Percentiles rank a stretch among this genome's conserved stretches.
These are phyloP conservation scores for Torrubiella hemipterigena DNA, from an alignment of 2,329 filamentous ascomycete species.

Conservation along the genomic window DNA sequence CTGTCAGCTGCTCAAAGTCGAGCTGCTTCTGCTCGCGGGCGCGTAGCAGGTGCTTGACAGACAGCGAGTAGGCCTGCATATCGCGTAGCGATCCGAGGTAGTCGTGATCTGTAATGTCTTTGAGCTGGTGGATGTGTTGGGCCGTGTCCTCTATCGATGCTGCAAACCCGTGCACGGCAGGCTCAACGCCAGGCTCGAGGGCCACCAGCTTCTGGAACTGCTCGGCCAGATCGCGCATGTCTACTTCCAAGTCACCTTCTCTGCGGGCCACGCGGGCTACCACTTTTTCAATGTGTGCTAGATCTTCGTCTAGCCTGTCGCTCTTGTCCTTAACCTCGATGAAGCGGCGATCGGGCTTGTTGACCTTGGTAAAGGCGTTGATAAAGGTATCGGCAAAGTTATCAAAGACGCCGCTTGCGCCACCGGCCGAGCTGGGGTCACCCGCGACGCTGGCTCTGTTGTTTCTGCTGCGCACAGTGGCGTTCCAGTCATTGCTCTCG, in stretches of 20 bases:
- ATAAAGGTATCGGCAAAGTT: slow-evolving; percentile 93
- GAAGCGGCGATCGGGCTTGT: slow-evolving; percentile 90
- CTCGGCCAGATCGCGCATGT: slow-evolving; percentile 80
- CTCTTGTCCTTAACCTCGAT: slow-evolving; percentile 87
- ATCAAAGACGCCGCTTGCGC: slow-evolving; percentile 69
- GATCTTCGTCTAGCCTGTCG: slow-evolving; percentile 88
- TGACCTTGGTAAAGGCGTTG: slow-evolving; percentile 92
- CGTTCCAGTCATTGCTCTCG: slow-evolving; percentile 92
- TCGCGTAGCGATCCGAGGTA: slow-evolving; percentile 87
- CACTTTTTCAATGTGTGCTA: slow-evolving; percentile 91
- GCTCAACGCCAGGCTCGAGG: slow-evolving; percentile 78
- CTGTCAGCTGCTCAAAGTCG: slow-evolving; percentile 89
- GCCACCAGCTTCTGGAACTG: slow-evolving; percentile 91
- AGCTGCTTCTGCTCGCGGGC: slow-evolving; percentile 95
- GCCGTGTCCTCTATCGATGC: slow-evolving; percentile 76
- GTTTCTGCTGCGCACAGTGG: slow-evolving; percentile 74
- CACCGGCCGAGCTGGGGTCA: slow-evolving; percentile 30
- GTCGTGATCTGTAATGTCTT: slow-evolving; percentile 88
- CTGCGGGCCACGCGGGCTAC: slow-evolving; percentile 79
- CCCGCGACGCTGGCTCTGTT: slow-evolving; percentile 46
- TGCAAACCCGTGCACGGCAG: slow-evolving; percentile 73
- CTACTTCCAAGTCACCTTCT: slow-evolving; percentile 75
- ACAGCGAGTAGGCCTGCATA: slow-evolving; percentile 89
- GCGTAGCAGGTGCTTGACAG: slow-evolving; percentile 78
- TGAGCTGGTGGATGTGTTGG: slow-evolving; percentile 64